Conservation (phyloP, 2,329 filamentous ascomycete species). For the Alternaria brassicae region DNA sequence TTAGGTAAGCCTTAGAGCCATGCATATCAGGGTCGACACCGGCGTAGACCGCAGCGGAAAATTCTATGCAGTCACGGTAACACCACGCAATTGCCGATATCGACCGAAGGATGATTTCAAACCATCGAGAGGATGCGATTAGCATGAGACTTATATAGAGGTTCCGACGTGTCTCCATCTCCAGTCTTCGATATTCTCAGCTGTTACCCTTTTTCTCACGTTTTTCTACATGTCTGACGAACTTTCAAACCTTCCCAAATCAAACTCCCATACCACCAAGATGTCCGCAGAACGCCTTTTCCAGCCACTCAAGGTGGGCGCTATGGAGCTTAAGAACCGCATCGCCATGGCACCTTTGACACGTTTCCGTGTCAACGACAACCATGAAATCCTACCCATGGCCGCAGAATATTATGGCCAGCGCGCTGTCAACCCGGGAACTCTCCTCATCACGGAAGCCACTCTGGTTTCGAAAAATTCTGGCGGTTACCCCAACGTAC, state of each 20-base stretch:
- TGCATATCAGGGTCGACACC: neutral
- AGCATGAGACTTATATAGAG: constrained; percentile 10
- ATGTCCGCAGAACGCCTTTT: constrained; percentile 44
- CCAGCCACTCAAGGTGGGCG: constrained; percentile 46
- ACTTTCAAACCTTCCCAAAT: neutral
- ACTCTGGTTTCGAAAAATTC: constrained; percentile 59
- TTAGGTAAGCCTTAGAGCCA: neutral
- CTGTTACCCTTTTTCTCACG: neutral
- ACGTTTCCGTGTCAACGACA: constrained; percentile 54
- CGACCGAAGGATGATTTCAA: constrained; percentile 19
- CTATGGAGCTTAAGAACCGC: constrained; percentile 44
- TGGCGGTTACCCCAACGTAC: constrained; percentile 60
- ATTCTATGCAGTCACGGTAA: constrained; percentile 8
- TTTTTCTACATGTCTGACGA: neutral
- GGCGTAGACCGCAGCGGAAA: constrained; percentile 15
- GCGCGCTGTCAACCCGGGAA: constrained; percentile 60
- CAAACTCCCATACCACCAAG: constrained; percentile 4
- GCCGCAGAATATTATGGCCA: constrained; percentile 63
- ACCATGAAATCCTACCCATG: constrained; percentile 55
- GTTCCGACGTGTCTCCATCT: neutral
- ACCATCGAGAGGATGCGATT: constrained; percentile 8
- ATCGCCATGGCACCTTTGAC: constrained; percentile 49
- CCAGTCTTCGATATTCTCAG: neutral
- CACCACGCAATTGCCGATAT: constrained; percentile 21
- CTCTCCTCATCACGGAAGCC: constrained; percentile 66